Evolutionary conservation across 2,329 filamentous ascomycete genomes (phyloP).

Genomic region (Talaromyces sp.): DNA sequence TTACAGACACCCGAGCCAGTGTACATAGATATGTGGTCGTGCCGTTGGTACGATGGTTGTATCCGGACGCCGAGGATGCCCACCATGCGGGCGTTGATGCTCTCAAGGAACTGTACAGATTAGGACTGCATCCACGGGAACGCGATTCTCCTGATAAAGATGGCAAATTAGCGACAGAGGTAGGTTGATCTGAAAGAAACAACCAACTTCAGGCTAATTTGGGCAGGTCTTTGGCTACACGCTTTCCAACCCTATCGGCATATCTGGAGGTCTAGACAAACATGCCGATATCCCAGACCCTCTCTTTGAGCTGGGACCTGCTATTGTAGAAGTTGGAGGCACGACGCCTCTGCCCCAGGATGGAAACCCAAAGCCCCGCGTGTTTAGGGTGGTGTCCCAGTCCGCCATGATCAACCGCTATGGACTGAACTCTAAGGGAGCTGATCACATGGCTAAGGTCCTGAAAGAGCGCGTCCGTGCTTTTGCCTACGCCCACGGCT

Average conservation of each 20-base stretch:
- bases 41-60: conserved; percentile 36
- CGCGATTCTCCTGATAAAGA: conserved; percentile 56
- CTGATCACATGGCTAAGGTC: conserved; percentile 75
- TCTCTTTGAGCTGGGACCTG: conserved; percentile 77
- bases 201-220: background rate
- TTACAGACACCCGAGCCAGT: conserved; percentile 69
- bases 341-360: conserved; percentile 80
- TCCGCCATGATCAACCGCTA: conserved; percentile 93
- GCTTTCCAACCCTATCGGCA: conserved; percentile 82
- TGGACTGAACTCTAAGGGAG: conserved; percentile 86
- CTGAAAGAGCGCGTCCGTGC: conserved; percentile 71
- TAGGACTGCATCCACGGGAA: conserved; percentile 77
- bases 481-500: conserved; percentile 66
- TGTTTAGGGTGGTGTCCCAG: conserved; percentile 78
- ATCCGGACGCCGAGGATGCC: conserved; percentile 67
- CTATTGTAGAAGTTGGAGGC: conserved; percentile 87
- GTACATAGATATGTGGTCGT: conserved; percentile 62
- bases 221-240: conserved; percentile 66
- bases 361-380: conserved; percentile 80
- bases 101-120: conserved; percentile 66
- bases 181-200: conserved; percentile 7
- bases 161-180: conserved; percentile 51
- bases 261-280: conserved; percentile 95
- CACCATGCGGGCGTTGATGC: conserved; percentile 71
- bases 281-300: conserved; percentile 81